Percentiles rank a stretch among this genome's conserved stretches.
Evolutionary conservation across 129 eudicot genomes (phyloP).

Genomic region (Chrysanthemum seticuspe): DNA sequence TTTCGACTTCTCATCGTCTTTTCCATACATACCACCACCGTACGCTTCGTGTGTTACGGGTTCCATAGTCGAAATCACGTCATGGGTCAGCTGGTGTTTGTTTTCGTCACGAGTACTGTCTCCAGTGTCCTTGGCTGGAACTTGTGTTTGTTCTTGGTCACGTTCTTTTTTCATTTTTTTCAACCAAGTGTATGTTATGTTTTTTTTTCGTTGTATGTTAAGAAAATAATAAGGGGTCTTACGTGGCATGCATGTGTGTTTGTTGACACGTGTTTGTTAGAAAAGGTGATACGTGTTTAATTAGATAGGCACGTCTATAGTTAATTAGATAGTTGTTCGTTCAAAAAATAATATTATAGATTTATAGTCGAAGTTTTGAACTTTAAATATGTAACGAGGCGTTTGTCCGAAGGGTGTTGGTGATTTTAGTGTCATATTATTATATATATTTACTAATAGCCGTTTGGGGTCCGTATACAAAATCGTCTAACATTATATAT

Average conservation of each 20-base stretch:
- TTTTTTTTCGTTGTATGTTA: neutral
- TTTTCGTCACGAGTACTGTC: neutral
- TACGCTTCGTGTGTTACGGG: slow-evolving; percentile 58
- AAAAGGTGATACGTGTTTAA: neutral
- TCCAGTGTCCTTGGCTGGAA: slow-evolving; percentile 8
- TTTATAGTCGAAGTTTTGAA: too few species aligned
- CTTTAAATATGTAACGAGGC: too few species aligned
- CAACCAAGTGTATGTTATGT: neutral
- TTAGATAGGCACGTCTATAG: too few species aligned
- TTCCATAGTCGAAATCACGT: slow-evolving; percentile 47
- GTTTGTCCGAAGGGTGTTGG: too few species aligned
- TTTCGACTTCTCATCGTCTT: slow-evolving; percentile 27
- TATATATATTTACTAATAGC: too few species aligned
- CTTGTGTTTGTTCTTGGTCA: slow-evolving; percentile 14
- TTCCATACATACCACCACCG: slow-evolving; percentile 79
- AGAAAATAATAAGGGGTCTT: neutral
- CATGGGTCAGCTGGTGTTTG: slow-evolving; percentile 26
- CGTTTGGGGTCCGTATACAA: too few species aligned
- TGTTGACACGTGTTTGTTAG: neutral
- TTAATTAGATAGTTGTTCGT: too few species aligned
- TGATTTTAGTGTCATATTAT: too few species aligned
- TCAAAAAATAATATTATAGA: too few species aligned
- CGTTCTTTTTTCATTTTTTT: slow-evolving; percentile 28
- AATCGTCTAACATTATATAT: too few species aligned
- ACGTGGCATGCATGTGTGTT: slow-evolving; percentile 9